Base-by-base conservation (phyloP, 768 basidiomycete genomes). In the Mycena galopus region DNA sequence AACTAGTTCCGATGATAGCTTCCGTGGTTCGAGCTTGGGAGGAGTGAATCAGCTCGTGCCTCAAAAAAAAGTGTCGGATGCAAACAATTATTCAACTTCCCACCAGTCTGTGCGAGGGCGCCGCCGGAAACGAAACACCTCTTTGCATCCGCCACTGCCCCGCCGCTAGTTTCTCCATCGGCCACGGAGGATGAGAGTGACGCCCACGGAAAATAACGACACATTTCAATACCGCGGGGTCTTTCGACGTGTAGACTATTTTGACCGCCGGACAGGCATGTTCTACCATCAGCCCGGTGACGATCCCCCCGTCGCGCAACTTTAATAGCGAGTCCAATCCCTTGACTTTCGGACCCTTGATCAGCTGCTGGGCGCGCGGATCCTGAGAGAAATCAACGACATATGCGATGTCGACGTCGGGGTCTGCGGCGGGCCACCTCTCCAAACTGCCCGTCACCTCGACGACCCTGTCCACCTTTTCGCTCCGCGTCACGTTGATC, bases 171-270 rank as follows among this genome's bases (percentile, higher is more conserved):
- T 64, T 64, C 23, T 64, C 63, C 63, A 53, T 25, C 3, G 63
- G 63, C 50, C 63, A 64, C 19, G 63, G 63, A n/a, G 63, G 63
- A 21, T 64, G 63, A 4, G 63, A 64, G 23, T 64, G 63, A 14
- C 19, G 29, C 3, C 35, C 35, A 19, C 63, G 63, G 16, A 64
- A 35, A 8, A 64, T 64, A 23, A 64, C 50, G 32, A 64, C 50
- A 17, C 47, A 53, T 14, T 53, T 61, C 29, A 14, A 25, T 3
- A 61, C 12, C 12, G 12, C 14, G 23, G 59, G 59, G 29, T 61
- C 59, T 19, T 61, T 61, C 33, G 59, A 44, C 2, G 59, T 61
- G 27, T 61, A 61, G 4, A 44, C 59, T 16, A 61, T 61, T 39
- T 61, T 61, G 37, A 3, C 27, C 2, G 32, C 35, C 3, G 23